A percentile compares a stretch with the other conserved stretches of the same genome.
Conservation (phyloP, 2,329 filamentous ascomycete species). For the Camillea tinctor region DNA sequence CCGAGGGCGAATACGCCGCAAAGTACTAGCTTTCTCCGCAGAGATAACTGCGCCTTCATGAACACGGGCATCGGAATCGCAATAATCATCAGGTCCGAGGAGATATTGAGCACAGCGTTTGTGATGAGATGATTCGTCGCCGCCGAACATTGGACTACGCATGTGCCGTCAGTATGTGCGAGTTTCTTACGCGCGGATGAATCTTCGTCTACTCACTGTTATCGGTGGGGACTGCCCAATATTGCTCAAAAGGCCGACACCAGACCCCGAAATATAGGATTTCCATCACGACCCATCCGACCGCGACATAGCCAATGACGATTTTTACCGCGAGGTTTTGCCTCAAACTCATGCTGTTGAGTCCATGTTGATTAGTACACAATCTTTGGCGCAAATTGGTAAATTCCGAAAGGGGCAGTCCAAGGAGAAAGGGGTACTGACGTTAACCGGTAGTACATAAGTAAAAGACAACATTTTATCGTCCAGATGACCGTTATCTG, state of each 20-base stretch:
- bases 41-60: slow-evolving; percentile 46
- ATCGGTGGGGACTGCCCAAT: slow-evolving; percentile 55
- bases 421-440: slow-evolving; percentile 34
- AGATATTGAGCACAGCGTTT: slow-evolving; percentile 59
- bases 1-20: slow-evolving; percentile 45
- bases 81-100: slow-evolving; percentile 60
- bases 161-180: slow-evolving; percentile 4
- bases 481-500: slow-evolving; percentile 59
- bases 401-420: no score
- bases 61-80: slow-evolving; percentile 55
- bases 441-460: slow-evolving; percentile 58
- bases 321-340: slow-evolving; percentile 49
- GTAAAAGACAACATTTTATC: slow-evolving; percentile 55
- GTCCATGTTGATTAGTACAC: background rate
- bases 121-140: slow-evolving; percentile 57
- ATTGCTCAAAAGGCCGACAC: slow-evolving; percentile 55
- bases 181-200: no score
- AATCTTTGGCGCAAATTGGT: background rate
- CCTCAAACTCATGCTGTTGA: slow-evolving; percentile 41
- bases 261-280: slow-evolving; percentile 50
- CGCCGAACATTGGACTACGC: slow-evolving; percentile 54
- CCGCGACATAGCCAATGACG: slow-evolving; percentile 45
- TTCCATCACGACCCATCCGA: slow-evolving; percentile 52
- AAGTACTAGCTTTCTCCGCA: slow-evolving; percentile 53
- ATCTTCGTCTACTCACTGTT: slow-evolving; percentile 38